Evolutionary conservation across 176 grass and related monocot genomes (phyloP), one percentile per base, ranked within the genome.

Genomic region (Aechmea fasciata): DNA sequence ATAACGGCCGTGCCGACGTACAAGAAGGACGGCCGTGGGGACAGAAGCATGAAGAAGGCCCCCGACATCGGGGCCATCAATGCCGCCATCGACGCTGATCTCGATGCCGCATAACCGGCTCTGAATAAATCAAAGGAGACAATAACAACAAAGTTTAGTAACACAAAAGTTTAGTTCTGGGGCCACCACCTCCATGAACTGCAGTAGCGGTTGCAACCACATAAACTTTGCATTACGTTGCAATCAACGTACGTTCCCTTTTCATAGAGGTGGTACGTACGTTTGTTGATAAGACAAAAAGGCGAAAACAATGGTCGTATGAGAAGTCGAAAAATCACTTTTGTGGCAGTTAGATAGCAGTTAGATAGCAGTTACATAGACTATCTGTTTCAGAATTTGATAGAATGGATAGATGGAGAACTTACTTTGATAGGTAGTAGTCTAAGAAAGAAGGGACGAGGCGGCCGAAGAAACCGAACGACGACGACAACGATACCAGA

Each of bases 391-490:
- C 48, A 50, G 2, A 11, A 71, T 23, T 9, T 63, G 24, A 62
- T 11, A 26, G 25, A 26, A 26, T 26, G 7, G 33, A 26, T 26
- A 41, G 33, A 41, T 28, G n/a, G 41, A 23, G 3, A 13, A 29
- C 75, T 83, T 87, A 99, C 94, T 82, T 99, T 53, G 83, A 79
- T 10, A 80, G 82, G 80, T 87, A 99, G 80, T 99, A 99, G 81
- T 99, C 94, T 23, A 99, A 23, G 78, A 99, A 81, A 75, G 90
- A 88, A 14, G 94, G 94, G 73, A 93, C 20, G 63, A 99, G 94
- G 29, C 94, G 94, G 15, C 94, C 94, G 78, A 99, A 90, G 87
- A 99, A 99, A 55, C 94, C 89, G 65, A 99, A 99, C 3, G 94
- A 93, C 1, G 94, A 99, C 2, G 86, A 99, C 1, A 99, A 74